phyloP scores from a whole-genome alignment of 805 yeast genomes.

The Yarrowia sp. region DNA sequence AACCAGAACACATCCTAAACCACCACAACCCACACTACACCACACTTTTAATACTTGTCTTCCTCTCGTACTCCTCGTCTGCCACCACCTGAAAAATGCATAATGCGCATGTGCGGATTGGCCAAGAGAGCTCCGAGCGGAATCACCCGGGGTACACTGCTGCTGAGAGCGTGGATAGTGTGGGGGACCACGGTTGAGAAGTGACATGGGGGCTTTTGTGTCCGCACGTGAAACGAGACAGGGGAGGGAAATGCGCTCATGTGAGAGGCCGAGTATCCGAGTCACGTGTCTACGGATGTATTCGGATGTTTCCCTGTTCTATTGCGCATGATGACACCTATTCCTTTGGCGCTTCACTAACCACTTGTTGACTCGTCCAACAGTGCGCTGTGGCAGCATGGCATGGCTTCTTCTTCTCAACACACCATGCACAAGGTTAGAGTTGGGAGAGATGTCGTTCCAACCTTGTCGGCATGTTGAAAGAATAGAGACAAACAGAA shows the following conservation, averaged over 20 bases:
- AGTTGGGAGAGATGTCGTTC: not conserved
- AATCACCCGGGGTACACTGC: slow-evolving; percentile 3
- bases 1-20: too few relatives aligned
- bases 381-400: not conserved
- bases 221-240: too few relatives aligned
- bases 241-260: too few relatives aligned
- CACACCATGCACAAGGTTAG: not conserved
- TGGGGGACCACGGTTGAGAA: not conserved
- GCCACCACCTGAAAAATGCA: not conserved
- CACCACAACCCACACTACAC: not conserved
- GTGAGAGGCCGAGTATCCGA: too few relatives aligned
- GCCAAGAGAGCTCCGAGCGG: slow-evolving; percentile 6
- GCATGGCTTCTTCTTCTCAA: not conserved
- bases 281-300: too few relatives aligned
- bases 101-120: slow-evolving; percentile 22
- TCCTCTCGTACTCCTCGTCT: slow-evolving; percentile 4
- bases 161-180: slow-evolving; percentile 1
- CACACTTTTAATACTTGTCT: not conserved
- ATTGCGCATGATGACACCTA: too few relatives aligned
- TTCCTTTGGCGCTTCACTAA: too few relatives aligned
- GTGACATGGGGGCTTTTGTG: not conserved
- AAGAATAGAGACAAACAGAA: too few relatives aligned
- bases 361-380: too few relatives aligned
- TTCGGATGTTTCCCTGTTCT: too few relatives aligned
- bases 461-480: not conserved